phyloP scores from a whole-genome alignment of 345 rosid species.

The Barbarea vulgaris region DNA sequence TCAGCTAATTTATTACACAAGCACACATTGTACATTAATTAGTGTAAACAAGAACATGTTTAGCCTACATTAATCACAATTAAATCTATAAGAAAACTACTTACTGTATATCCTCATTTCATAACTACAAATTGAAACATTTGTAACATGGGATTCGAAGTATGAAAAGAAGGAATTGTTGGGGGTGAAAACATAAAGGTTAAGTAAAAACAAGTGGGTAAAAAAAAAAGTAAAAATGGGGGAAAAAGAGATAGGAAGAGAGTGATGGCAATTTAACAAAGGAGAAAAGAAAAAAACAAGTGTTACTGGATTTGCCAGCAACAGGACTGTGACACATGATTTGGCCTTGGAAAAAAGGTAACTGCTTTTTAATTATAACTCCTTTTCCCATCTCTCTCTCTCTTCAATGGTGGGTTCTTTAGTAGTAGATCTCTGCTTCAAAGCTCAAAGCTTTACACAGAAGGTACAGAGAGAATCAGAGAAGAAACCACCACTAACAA shows the following conservation, averaged over 20 bases:
- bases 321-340: slow-evolving; percentile 60
- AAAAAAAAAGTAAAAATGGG: neutral
- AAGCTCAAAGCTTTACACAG: slow-evolving; percentile 46
- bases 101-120: neutral
- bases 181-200: slow-evolving; percentile 24
- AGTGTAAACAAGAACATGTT: neutral
- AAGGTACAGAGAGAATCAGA: slow-evolving; percentile 45
- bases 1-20: slow-evolving; percentile 24
- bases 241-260: neutral
- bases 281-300: slow-evolving; percentile 40
- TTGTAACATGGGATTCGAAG: neutral
- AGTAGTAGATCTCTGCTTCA: slow-evolving; percentile 48
- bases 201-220: slow-evolving; percentile 13
- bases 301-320: slow-evolving; percentile 47
- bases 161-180: neutral
- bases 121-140: slow-evolving; percentile 1
- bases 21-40: slow-evolving; percentile 26
- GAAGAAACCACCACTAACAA: slow-evolving; percentile 49
- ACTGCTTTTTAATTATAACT: slow-evolving; percentile 52
- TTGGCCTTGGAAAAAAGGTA: slow-evolving; percentile 49
- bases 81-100: neutral
- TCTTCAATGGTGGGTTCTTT: slow-evolving; percentile 38
- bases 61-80: slow-evolving; percentile 24
- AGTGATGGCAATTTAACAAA: slow-evolving; percentile 21
- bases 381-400: slow-evolving; percentile 37